These are phyloP conservation scores for Pseudomassariella vexata DNA, from an alignment of 2,329 filamentous ascomycete genomes.

Conservation along the genomic window DNA sequence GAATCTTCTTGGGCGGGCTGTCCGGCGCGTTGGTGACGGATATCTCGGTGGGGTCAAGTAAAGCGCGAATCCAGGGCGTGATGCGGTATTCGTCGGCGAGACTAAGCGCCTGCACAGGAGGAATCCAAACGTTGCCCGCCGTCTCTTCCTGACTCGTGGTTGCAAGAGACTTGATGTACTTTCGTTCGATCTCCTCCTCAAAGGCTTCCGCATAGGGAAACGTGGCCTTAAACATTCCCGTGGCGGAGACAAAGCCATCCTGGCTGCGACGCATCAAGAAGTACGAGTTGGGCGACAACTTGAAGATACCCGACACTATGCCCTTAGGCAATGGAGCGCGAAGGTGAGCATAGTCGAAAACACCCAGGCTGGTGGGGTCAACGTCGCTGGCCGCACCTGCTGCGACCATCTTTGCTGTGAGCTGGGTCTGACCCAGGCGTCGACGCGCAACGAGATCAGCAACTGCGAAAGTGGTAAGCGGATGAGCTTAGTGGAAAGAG, in stretches of 20 bases:
- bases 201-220: conserved; percentile 70
- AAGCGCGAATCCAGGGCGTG: conserved; percentile 80
- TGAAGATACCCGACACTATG: conserved; percentile 88
- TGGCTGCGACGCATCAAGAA: conserved; percentile 91
- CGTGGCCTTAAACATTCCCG: conserved; percentile 88
- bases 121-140: conserved; percentile 94
- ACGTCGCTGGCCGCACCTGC: conserved; percentile 65
- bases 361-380: conserved; percentile 67
- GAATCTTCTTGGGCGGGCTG: conserved; percentile 69
- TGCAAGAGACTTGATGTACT: conserved; percentile 75
- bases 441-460: conserved; percentile 73
- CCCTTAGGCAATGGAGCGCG: conserved; percentile 89
- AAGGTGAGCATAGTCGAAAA: conserved; percentile 94
- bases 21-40: conserved; percentile 46
- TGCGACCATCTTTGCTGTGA: conserved; percentile 75
- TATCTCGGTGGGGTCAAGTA: conserved; percentile 84
- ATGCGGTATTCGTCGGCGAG: conserved; percentile 87
- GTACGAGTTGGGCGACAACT: conserved; percentile 83
- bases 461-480: conserved; percentile 40
- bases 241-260: conserved; percentile 79
- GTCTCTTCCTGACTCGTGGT: conserved; percentile 87
- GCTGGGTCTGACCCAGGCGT: conserved; percentile 86
- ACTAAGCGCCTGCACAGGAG: conserved; percentile 71
- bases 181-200: conserved; percentile 72
- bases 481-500: conserved; percentile 5